Evolutionary conservation across 164 flowering plant genomes (phyloP), one percentile per base, ranked within the genome.

Genomic region (Tinospora cordifolia): DNA sequence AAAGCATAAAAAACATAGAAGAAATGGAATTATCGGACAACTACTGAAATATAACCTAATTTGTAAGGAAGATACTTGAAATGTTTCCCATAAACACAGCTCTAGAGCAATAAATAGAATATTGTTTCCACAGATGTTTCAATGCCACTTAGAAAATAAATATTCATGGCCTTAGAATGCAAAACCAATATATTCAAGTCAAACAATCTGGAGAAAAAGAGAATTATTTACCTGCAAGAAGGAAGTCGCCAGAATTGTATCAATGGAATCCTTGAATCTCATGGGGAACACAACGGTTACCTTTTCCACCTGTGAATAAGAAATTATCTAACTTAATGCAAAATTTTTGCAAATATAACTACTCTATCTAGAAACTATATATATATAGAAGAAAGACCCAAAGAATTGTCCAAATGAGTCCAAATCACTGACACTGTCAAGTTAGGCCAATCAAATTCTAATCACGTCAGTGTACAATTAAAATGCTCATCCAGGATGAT

Each of bases 261-360:
- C 97, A 44, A 85, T 76, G 51, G 92, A 82, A 74, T 95, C 97
- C 67, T 81, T 90, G 82, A 95, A 95, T 79, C 97, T 86, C 98
- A 95, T 90, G 24, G 99, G 99, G 79, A 78, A 92, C 46, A 92
- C 83, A 57, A 95, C 85, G 22, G 89, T 90, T 49, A 92, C 98
- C 82, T 86, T 92, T 12, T 89, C 99, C 39, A 77, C 84, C 99
- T 94, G 93, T 69, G 72, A 83, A 30, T 75, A 68, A 62, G 64
- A 36, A 72, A 24, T n/a, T 8, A 19, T 58, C 14, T 26, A 26
- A 66, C 19, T 58, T 25, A 69, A 25, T 39, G 44, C 9, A 12
- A 3, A 25, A 51, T 34, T 54, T 12, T 36, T 36, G 22, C 39
- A 21, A 19, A 69, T 36, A 22, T n/a, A n/a, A n/a, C n/a, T n/a